Base-by-base conservation (phyloP, 306 rosid species). In the Begonia loranthoides region DNA sequence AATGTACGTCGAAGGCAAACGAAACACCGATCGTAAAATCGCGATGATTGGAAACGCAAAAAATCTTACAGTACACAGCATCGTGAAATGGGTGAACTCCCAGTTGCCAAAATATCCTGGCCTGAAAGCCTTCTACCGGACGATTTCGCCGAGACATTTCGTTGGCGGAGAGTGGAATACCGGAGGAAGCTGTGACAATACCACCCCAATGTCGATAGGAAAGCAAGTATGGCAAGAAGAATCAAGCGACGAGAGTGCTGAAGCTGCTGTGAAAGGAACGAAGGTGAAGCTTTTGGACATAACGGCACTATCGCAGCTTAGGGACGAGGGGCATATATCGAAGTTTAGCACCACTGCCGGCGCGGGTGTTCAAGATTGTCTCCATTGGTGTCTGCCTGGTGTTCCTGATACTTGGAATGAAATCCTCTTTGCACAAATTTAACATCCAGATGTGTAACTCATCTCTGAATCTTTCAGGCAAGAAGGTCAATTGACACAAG, bases 321-420 rank as follows among this genome's bases (percentile, higher is more conserved):
- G 96, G 43, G 94, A 90, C 7, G 99, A 86, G 59, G 95, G 86
- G 70, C 99, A 90, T 54, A 59, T 76, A 60, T 90, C 99, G 9
- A 87, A 70, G 36, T 80, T 82, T 69, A 76, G 57, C 34, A 5
- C 69, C 46, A 73, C 82, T 63, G 82, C 83, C 36, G 64, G 63
- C 13, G 55, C 67, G 5, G 77, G 70, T 17, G 50, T 69, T 12
- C 80, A 80, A 12, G 99, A 90, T 52, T 90, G 95, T 61, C 82
- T 90, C 75, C 95, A 86, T 65, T 86, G 95, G 99, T 90, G 95
- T 70, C 66, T 90, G 14, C 95, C 95, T 2, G 95, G 95, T 45
- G 68, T 86, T 63, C 95, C 94, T 13, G 99, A 86, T 66, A 24
- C 95, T 6, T 90, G 99, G 99, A 90, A 90, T 55, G 95, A 86